Percentiles rank a stretch among this genome's conserved stretches.
Conservation (phyloP, 176 grass and related monocot genomes). For the Alopecurus myosuroides region DNA sequence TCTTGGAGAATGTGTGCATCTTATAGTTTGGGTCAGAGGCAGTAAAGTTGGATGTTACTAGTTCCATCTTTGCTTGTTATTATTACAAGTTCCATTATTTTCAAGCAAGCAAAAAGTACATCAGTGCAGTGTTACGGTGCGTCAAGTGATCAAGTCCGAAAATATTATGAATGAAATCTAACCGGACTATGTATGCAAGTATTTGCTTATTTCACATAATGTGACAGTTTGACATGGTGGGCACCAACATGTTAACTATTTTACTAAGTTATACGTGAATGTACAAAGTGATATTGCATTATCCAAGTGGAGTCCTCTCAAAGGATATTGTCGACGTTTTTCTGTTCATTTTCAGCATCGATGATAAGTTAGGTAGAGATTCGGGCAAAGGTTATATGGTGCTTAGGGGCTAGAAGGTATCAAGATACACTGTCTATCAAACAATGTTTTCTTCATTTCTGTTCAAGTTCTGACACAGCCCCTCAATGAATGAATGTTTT, state of each 20-base stretch:
- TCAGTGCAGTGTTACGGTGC: constrained; percentile 9
- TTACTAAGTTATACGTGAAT: neutral
- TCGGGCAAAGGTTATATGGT: too few relatives aligned
- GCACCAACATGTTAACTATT: neutral
- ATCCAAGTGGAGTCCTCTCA: neutral
- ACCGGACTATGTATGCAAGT: neutral
- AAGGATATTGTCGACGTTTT: too few relatives aligned
- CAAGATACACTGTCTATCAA: too few relatives aligned
- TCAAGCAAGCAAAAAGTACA: neutral
- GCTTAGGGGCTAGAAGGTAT: too few relatives aligned
- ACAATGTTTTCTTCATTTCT: too few relatives aligned
- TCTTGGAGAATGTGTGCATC: neutral
- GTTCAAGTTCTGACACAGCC: too few relatives aligned
- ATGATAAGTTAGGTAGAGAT: too few relatives aligned
- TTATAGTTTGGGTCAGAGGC: neutral
- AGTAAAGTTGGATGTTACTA: neutral
- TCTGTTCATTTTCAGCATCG: too few relatives aligned
- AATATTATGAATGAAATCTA: neutral
- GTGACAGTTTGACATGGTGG: constrained; percentile 19
- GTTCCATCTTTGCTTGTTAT: constrained; percentile 1
- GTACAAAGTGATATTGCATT: neutral
- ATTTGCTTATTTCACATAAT: too few relatives aligned
- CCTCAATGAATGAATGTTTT: too few relatives aligned
- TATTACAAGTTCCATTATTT: neutral
- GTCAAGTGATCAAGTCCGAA: neutral